A percentile compares a stretch with the other conserved stretches of the same genome.
These are phyloP conservation scores for Aspergillus persii DNA, from an alignment of 2,329 filamentous ascomycete species.

Conservation along the genomic window DNA sequence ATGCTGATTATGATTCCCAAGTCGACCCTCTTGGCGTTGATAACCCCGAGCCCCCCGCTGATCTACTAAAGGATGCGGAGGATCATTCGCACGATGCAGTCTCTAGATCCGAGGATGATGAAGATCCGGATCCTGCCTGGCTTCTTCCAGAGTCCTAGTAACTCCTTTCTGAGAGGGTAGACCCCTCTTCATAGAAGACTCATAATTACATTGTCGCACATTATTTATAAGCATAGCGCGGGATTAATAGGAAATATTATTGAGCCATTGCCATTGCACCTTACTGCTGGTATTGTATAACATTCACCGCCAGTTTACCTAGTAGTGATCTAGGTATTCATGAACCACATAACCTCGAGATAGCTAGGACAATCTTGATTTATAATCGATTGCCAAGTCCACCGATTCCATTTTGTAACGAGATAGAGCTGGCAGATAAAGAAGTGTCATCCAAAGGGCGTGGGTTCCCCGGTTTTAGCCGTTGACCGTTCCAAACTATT, in stretches of 20 bases:
- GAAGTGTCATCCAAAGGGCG: background rate
- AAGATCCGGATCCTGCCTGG: constrained; percentile 46
- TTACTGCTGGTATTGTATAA: too few species aligned
- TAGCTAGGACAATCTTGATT: background rate
- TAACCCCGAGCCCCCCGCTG: constrained; percentile 36
- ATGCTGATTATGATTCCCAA: constrained; percentile 8
- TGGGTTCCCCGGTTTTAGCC: background rate
- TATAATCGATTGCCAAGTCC: background rate
- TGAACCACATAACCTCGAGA: too few species aligned
- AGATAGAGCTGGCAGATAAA: background rate
- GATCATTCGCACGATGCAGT: constrained; percentile 18
- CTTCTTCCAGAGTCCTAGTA: constrained; percentile 32
- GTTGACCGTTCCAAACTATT: background rate
- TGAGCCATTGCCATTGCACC: background rate
- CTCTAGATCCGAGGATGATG: constrained; percentile 35
- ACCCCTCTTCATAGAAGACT: background rate
- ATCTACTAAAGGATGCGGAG: constrained; percentile 32
- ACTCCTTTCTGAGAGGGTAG: background rate
- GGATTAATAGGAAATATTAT: background rate
- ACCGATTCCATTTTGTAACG: background rate
- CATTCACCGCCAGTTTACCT: too few species aligned
- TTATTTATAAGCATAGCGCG: background rate
- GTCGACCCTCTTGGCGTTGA: constrained; percentile 26
- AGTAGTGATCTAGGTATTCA: too few species aligned
- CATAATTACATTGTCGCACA: background rate